These are phyloP conservation scores for Hansenula anomala DNA, from an alignment of 1,139 yeast genomes.

Conservation along the genomic window DNA sequence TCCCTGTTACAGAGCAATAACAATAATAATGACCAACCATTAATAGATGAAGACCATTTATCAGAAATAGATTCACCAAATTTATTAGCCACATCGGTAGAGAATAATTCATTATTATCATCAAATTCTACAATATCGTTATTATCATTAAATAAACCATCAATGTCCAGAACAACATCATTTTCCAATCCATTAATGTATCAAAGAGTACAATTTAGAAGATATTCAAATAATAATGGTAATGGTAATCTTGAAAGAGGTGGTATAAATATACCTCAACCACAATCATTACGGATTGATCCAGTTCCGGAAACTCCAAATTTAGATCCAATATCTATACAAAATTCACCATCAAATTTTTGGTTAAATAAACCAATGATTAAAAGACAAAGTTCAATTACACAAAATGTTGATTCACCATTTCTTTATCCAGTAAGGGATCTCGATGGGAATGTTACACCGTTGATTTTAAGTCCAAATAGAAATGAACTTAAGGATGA, in stretches of 20 bases:
- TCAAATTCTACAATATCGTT: conserved; percentile 19
- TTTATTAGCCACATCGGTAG: conserved; percentile 18
- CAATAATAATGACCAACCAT: conserved; percentile 10
- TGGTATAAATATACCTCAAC: too few relatives aligned
- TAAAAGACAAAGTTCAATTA: conserved; percentile 1
- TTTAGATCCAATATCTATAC: conserved; percentile 14
- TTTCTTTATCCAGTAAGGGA: neutral
- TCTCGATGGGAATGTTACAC: conserved; percentile 2
- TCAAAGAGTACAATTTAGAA: neutral
- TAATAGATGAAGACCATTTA: conserved; percentile 15
- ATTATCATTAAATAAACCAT: conserved; percentile 14
- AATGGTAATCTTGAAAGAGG: too few relatives aligned
- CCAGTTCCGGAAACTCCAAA: conserved; percentile 17
- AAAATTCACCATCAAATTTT: conserved; percentile 1
- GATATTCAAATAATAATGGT: conserved; percentile 1
- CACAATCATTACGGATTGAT: neutral
- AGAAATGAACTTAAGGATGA: neutral
- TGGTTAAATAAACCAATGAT: conserved; percentile 1
- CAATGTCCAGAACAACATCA: conserved; percentile 12
- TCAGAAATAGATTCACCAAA: conserved; percentile 14
- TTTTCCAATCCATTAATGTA: conserved; percentile 5
- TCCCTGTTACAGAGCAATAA: neutral
- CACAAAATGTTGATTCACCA: neutral
- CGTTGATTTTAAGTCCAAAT: neutral
- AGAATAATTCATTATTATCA: conserved; percentile 8